Conservation (phyloP, 306 rosid species). For the Carpinus fangiana region DNA sequence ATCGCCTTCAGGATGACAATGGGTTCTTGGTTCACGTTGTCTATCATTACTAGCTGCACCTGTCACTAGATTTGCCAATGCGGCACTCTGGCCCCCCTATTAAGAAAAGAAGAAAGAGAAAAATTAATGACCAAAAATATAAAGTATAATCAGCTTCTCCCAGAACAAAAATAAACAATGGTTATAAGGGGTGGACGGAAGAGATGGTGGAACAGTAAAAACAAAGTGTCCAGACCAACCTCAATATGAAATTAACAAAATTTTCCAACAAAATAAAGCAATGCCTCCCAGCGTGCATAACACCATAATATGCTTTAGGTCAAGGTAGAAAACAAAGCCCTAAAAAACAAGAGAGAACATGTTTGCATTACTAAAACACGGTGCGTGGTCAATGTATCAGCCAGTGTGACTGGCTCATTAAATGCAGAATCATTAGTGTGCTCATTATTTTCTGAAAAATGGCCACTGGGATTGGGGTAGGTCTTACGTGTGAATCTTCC, state of each 20-base stretch:
- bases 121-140: constrained; percentile 5
- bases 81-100: constrained; percentile 46
- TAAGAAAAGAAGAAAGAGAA: constrained; percentile 25
- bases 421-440: background rate
- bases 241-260: background rate
- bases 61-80: constrained; percentile 32
- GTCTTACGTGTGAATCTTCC: background rate
- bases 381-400: background rate
- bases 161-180: background rate
- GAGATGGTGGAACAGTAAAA: background rate
- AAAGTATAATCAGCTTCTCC: constrained; percentile 12
- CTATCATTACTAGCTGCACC: constrained; percentile 22
- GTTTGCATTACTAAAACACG: constrained; percentile 1
- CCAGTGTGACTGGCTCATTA: background rate
- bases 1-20: constrained; percentile 38
- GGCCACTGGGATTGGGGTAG: background rate
- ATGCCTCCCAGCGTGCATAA: background rate
- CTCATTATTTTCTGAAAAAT: background rate
- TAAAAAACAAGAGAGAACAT: background rate
- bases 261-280: background rate
- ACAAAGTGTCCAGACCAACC: background rate
- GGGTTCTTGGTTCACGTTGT: constrained; percentile 32
- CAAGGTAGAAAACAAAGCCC: background rate
- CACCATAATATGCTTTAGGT: background rate
- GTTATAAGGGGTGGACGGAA: background rate